Conservation (phyloP, 2,329 filamentous ascomycete genomes). For the Neonectria sp. region DNA sequence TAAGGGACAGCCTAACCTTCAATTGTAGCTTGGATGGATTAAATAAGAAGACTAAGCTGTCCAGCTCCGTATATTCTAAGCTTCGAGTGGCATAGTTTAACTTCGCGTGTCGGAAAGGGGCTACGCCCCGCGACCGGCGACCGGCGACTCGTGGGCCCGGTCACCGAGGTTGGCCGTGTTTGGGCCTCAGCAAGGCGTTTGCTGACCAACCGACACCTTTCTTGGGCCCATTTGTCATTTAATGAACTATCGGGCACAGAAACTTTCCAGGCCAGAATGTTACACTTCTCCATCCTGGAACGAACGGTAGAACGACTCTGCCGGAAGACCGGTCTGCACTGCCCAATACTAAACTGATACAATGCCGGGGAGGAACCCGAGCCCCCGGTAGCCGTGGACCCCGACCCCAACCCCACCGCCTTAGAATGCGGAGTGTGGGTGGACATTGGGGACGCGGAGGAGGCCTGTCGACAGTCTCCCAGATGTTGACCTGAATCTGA, state of each 20-base stretch:
- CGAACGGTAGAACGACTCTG: constrained; percentile 10
- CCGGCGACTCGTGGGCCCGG: background rate
- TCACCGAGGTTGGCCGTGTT: background rate
- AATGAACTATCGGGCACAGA: too few relatives aligned
- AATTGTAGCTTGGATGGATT: background rate
- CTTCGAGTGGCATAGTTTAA: background rate
- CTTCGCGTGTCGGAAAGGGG: background rate
- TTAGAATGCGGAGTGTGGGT: background rate
- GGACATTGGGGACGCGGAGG: background rate
- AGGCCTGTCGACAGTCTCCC: background rate
- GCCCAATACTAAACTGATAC: background rate
- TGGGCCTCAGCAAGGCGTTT: too few relatives aligned
- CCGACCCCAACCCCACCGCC: background rate
- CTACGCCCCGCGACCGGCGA: background rate
- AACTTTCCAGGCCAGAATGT: background rate
- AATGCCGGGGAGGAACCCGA: background rate
- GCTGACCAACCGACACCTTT: too few relatives aligned
- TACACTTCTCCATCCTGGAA: background rate
- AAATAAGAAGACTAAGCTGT: constrained; percentile 1
- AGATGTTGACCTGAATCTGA: background rate
- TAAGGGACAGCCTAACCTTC: background rate
- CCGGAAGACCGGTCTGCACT: constrained; percentile 5
- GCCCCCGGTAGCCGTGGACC: background rate
- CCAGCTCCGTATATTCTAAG: background rate
- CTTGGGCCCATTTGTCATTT: too few relatives aligned